A percentile compares a stretch with the other conserved stretches of the same genome.
phyloP scores from a whole-genome alignment of 106 monocot species.

The Allium cepa region DNA sequence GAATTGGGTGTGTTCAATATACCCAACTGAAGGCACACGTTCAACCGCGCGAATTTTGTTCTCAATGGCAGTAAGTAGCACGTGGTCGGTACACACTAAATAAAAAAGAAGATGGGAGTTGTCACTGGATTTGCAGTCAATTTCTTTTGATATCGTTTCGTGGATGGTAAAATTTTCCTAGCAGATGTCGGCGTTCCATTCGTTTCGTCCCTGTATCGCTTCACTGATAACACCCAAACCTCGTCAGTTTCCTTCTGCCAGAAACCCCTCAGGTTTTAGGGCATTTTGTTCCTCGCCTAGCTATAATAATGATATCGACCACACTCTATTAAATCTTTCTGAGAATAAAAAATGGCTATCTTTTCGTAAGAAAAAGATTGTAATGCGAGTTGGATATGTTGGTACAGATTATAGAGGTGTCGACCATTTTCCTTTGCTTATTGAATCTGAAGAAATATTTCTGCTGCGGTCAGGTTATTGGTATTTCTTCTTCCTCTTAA shows the following conservation, averaged over 20 bases:
- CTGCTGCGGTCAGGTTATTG: neutral
- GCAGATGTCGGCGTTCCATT: slow-evolving; percentile 5
- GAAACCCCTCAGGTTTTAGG: slow-evolving; percentile 12
- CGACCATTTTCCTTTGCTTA: neutral
- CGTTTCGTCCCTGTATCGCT: slow-evolving; percentile 16
- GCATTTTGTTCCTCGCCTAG: slow-evolving; percentile 9
- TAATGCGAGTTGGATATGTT: slow-evolving; percentile 87
- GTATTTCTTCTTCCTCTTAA: neutral
- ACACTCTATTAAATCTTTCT: neutral
- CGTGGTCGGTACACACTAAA: no score
- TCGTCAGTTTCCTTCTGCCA: neutral
- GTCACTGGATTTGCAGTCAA: no score
- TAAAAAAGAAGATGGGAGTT: no score
- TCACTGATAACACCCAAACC: neutral
- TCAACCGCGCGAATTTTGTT: no score
- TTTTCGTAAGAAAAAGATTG: slow-evolving; percentile 90
- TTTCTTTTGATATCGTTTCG: no score
- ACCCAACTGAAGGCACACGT: no score
- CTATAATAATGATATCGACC: neutral
- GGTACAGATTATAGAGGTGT: slow-evolving; percentile 83
- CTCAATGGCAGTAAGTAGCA: no score
- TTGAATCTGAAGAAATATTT: neutral
- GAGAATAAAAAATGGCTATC: slow-evolving; percentile 53
- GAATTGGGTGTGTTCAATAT: no score
- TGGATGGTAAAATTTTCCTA: no score